These are phyloP conservation scores for Beauveria sp. DNA, from an alignment of 2,329 filamentous ascomycete genomes.

Conservation along the genomic window DNA sequence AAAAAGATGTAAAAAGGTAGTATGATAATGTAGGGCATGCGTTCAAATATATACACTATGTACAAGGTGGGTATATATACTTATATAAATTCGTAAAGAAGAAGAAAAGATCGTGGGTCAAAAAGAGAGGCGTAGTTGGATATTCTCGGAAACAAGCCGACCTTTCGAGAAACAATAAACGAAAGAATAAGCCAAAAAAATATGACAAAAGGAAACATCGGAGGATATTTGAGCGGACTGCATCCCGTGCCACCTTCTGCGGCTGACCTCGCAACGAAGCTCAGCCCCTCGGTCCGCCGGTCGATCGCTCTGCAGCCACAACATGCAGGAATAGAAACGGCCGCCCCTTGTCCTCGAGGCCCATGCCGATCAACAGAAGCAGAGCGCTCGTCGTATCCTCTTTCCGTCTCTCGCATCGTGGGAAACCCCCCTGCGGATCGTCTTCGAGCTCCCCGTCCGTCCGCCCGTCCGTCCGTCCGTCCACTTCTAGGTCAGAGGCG, in stretches of 20 bases:
- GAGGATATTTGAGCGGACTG: neutral
- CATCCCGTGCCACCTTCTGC: neutral
- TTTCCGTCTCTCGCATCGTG: neutral
- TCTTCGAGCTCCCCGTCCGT: neutral
- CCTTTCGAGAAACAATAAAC: neutral
- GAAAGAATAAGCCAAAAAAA: neutral
- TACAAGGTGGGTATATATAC: neutral
- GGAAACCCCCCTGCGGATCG: neutral
- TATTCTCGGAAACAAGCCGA: neutral
- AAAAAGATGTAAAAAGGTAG: neutral
- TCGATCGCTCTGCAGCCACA: neutral
- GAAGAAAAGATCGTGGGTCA: neutral
- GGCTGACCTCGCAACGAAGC: neutral
- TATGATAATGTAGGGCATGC: neutral
- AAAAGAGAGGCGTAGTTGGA: neutral
- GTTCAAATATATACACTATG: slow-evolving; percentile 1
- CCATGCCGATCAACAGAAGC: too few relatives aligned
- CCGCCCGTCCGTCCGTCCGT: neutral
- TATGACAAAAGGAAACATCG: neutral
- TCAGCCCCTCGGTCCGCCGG: neutral
- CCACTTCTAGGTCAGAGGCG: slow-evolving; percentile 14
- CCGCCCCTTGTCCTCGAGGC: too few relatives aligned
- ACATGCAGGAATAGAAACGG: too few relatives aligned
- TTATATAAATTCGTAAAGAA: neutral
- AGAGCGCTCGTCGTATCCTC: too few relatives aligned